Base-by-base conservation (phyloP, 225 moss, liverwort and hornwort genomes). In the Rhytidiadelphus loreus region DNA sequence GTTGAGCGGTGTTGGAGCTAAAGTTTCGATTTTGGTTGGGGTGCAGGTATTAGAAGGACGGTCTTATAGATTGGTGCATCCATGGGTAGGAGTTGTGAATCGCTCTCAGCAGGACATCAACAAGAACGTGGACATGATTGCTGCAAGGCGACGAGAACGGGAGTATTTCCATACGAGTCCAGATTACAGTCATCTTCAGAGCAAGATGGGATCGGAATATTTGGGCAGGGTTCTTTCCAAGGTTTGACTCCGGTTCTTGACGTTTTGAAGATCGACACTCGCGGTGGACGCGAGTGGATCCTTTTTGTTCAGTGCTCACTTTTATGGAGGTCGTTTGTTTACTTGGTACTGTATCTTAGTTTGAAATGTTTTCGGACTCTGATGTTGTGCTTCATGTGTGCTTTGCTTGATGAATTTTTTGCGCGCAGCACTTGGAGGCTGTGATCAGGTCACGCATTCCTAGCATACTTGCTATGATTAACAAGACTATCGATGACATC, bases 171-270 rank as follows among this genome's bases (percentile, higher is more conserved):
- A 89, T 71, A 82, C 89, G 2, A 94, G 93, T 90, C 78, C 35
- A 53, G 94, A 94, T 78, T 94, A 94, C 86, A 28, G 93, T 69
- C 94, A 94, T 80, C 94, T 94, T 61, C 85, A 90, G 81, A 92
- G 90, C 94, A 94, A 93, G 88, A 94, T 94, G 94, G 94, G 94
- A 81, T 94, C 94, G 12, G 94, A 94, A 87, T 93, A 94, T 89
- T 82, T 94, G 75, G 94, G 94, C 89, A 92, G 86, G 88, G 86
- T 94, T 62, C 90, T 93, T 87, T 94, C 94, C 29, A 93, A 94
- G 94, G 94, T 94, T 86, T 32, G 77, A 88, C 14, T 57, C 43
- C 53, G 32, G 50, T 75, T 60, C 60, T 66, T 63, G 80, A 71
- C 50, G 11, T 84, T 43, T 37, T 83, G 65, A 89, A 65, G 63